phyloP scores from a whole-genome alignment of 345 rosid genomes.

The Aquilaria yunnanensis region DNA sequence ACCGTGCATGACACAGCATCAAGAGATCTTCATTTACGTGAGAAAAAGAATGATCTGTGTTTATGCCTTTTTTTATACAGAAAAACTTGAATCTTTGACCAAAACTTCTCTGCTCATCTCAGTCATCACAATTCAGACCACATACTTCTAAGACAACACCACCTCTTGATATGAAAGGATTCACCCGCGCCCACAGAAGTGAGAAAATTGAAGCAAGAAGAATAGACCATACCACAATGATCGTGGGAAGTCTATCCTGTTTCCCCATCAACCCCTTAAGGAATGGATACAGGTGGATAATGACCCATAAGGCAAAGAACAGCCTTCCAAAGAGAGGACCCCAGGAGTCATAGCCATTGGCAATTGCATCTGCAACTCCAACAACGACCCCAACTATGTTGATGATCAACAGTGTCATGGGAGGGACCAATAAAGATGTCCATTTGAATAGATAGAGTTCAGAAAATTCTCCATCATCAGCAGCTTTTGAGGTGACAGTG shows the following conservation, averaged over 20 bases:
- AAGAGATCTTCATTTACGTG: conserved; percentile 3
- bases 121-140: conserved; percentile 41
- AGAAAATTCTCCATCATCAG: conserved; percentile 54
- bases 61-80: conserved; percentile 9
- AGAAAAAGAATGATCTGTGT: conserved; percentile 1
- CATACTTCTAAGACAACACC: conserved; percentile 48
- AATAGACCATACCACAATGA: conserved; percentile 57
- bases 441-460: conserved; percentile 64
- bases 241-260: conserved; percentile 56
- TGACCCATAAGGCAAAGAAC: conserved; percentile 60
- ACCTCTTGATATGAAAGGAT: conserved; percentile 41
- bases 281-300: conserved; percentile 60
- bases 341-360: conserved; percentile 64
- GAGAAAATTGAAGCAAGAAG: conserved; percentile 55
- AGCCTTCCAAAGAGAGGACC: conserved; percentile 60
- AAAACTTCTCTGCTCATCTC: neutral
- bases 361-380: conserved; percentile 57
- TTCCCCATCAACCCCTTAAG: conserved; percentile 56
- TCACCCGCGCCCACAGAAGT: conserved; percentile 59
- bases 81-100: neutral
- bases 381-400: conserved; percentile 53
- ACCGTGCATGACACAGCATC: neutral
- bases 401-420: conserved; percentile 44
- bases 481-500: conserved; percentile 61
- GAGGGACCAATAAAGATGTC: conserved; percentile 58